Base-by-base conservation (phyloP, 352 stramenopile species). In the Nothophytophthora sp. region DNA sequence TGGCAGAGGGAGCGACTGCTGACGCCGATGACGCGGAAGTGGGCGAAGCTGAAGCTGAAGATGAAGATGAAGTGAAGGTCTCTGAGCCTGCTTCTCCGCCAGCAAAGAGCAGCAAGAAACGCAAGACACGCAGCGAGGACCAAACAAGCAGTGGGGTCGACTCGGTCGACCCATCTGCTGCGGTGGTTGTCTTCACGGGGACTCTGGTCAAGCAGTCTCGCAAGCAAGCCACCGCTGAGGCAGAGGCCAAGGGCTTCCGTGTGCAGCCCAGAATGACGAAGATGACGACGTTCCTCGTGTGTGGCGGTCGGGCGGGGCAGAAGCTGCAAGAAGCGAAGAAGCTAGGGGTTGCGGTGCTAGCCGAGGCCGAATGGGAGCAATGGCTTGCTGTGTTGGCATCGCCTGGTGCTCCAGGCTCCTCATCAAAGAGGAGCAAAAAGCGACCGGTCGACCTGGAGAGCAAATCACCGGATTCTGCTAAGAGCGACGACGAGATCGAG, bases 241-340 rank as follows among this genome's bases (percentile, higher is more conserved):
- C 72, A 15, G 58, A 81, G 47, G 22, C 33, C 5, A 61, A 41
- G 9, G 75, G 75, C 28, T 81, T 70, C 43, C 66, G 39, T 24
- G 70, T 83, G 4, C 56, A 69, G 15, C 33, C 27, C 2, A 73
- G 40, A 30, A 49, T 86, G 47, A 80, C 60, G 2, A 73, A 73
- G 35, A 43, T 44, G 11, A 81, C 75, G 20, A 70, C 55, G 18
- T 69, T 80, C 32, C 54, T 86, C 5, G 71, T 86, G 35, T 86
- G 62, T 50, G 75, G 75, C 10, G 61, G 64, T 16, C 76, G 71
- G n/a, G 64, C 68, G 18, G 69, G 72, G 2, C 64, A 55, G 7
- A 83, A 83, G 42, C 58, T 80, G 10, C 62, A 73, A 20, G 69
- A 79, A 7, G 69, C 69, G 8, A 47, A 75, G 50, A 83, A 86